Evolutionary conservation across 2,329 filamentous ascomycete genomes (phyloP).

Genomic region (Epichloe sp.): DNA sequence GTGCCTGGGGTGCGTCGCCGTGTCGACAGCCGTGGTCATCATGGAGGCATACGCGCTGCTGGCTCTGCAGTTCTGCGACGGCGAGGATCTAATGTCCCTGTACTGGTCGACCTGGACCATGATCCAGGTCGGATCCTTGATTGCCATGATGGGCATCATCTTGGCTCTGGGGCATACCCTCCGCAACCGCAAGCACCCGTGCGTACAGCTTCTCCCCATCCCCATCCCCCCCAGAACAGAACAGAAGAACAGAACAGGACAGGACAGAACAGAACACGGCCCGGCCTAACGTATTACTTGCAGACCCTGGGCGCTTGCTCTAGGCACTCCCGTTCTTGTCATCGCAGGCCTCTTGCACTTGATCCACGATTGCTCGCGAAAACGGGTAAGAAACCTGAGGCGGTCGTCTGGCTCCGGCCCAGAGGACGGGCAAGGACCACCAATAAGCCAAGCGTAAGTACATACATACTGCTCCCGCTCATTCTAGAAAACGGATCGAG

Average conservation of each 20-base stretch:
- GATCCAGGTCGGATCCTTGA: slow-evolving; percentile 43
- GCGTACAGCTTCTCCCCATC: slow-evolving; percentile 12
- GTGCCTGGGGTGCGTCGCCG: slow-evolving; percentile 29
- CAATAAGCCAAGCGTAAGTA: slow-evolving; percentile 32
- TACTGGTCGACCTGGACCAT: slow-evolving; percentile 52
- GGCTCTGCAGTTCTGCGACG: slow-evolving; percentile 45
- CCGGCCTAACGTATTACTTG: background rate
- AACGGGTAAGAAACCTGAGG: slow-evolving; percentile 21
- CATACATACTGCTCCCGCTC: background rate
- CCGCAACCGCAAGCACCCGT: slow-evolving; percentile 37
- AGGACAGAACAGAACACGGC: background rate
- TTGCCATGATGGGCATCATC: slow-evolving; percentile 44
- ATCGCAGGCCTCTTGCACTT: slow-evolving; percentile 41
- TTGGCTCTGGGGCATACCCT: slow-evolving; percentile 38
- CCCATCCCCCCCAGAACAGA: no score
- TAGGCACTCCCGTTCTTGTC: slow-evolving; percentile 47
- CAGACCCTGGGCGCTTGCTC: slow-evolving; percentile 43
- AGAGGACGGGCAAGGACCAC: slow-evolving; percentile 17
- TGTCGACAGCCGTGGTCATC: slow-evolving; percentile 32
- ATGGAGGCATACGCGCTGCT: slow-evolving; percentile 42
- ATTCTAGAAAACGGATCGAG: background rate
- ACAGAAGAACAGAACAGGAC: no score
- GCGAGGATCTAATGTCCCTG: slow-evolving; percentile 44
- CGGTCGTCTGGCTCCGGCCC: slow-evolving; percentile 12
- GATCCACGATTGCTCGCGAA: slow-evolving; percentile 27